These are phyloP conservation scores for Penicillium janthinellum DNA, from an alignment of 2,329 filamentous ascomycete species.

Conservation along the genomic window DNA sequence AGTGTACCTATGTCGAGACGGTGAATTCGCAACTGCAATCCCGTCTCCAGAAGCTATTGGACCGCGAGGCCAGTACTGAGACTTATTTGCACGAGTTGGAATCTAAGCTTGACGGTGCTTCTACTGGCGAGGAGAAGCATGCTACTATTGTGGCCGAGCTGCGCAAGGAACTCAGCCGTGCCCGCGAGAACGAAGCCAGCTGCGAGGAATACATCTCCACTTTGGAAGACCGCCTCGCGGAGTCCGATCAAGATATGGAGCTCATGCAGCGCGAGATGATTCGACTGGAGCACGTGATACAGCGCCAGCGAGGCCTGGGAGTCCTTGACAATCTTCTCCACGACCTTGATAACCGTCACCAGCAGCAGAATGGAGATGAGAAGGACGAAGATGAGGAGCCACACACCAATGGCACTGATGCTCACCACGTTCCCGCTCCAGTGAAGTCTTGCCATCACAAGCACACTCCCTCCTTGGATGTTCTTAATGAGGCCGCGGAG, in stretches of 20 bases:
- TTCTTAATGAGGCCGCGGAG: conserved; percentile 48
- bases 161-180: conserved; percentile 84
- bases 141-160: conserved; percentile 81
- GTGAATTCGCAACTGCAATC: conserved; percentile 87
- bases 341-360: conserved; percentile 76
- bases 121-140: conserved; percentile 90
- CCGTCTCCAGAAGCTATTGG: conserved; percentile 87
- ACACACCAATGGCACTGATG: conserved; percentile 17
- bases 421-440: conserved; percentile 17
- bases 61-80: conserved; percentile 89
- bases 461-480: conserved; percentile 43
- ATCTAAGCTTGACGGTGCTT: conserved; percentile 83
- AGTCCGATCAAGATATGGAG: conserved; percentile 93
- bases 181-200: conserved; percentile 84
- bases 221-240: conserved; percentile 89
- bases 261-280: conserved; percentile 97
- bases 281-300: conserved; percentile 88
- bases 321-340: conserved; percentile 91
- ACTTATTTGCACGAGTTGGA: conserved; percentile 92
- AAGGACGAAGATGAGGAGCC: conserved; percentile 33
- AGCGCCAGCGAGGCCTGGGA: conserved; percentile 90
- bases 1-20: conserved; percentile 88
- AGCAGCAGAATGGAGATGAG: conserved; percentile 54
- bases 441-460: conserved; percentile 30
- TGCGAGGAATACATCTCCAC: conserved; percentile 98